These are phyloP conservation scores for Cotoneaster glaucophyllus DNA, from an alignment of 306 rosid species.

Conservation along the genomic window DNA sequence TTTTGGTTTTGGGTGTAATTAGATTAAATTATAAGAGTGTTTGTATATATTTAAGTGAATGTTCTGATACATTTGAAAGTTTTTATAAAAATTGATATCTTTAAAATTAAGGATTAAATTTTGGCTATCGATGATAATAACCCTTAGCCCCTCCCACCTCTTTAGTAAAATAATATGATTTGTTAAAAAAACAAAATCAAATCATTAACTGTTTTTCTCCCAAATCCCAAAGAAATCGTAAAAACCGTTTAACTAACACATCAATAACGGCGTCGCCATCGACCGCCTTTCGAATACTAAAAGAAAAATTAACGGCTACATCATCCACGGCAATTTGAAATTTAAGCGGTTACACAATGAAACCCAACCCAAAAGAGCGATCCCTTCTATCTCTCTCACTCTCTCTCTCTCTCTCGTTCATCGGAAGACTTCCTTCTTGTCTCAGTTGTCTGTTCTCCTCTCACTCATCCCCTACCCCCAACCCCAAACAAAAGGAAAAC, in stretches of 20 bases:
- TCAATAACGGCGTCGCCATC: not conserved
- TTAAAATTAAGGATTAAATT: too few species aligned
- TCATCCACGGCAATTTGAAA: constrained; percentile 16
- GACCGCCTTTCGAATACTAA: not conserved
- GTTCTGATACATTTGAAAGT: too few species aligned
- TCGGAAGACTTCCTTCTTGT: constrained; percentile 5
- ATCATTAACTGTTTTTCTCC: not conserved
- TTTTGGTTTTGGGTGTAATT: too few species aligned
- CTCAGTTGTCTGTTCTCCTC: not conserved
- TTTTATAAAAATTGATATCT: too few species aligned
- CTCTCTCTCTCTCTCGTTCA: not conserved
- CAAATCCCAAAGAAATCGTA: not conserved
- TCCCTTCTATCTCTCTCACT: constrained; percentile 3
- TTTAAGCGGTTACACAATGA: not conserved
- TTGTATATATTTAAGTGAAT: too few species aligned
- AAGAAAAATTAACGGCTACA: constrained; percentile 14
- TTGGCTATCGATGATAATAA: too few species aligned
- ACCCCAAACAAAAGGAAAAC: not conserved
- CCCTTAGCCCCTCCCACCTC: too few species aligned
- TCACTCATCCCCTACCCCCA: not conserved
- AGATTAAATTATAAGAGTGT: too few species aligned
- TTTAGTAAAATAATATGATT: too few species aligned
- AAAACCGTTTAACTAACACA: not conserved
- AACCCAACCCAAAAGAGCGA: not conserved
- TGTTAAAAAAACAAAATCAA: not conserved